Conservation (phyloP, 371 early-diverging fungal genomes). For the Entomophthora muscae region DNA sequence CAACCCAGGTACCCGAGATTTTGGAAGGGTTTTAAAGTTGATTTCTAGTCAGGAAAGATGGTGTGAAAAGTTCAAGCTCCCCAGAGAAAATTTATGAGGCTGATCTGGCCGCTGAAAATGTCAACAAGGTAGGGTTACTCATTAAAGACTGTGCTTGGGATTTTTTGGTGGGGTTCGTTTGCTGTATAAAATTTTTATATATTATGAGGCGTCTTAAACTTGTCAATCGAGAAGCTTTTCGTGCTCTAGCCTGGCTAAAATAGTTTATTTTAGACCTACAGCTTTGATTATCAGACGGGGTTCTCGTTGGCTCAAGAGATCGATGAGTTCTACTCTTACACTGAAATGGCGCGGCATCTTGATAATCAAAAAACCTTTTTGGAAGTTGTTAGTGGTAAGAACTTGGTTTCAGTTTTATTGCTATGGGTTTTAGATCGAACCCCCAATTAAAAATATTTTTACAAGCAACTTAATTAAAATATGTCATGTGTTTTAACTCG, state of each 20-base stretch:
- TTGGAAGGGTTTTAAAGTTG: background rate
- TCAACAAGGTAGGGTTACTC: background rate
- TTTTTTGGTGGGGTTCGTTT: background rate
- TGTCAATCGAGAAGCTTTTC: background rate
- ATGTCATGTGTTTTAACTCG: too few species aligned
- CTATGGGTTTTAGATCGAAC: too few species aligned
- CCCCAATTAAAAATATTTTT: too few species aligned
- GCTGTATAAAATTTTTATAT: background rate
- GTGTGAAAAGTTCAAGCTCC: background rate
- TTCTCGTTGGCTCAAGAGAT: slow-evolving; percentile 2
- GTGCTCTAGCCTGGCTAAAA: background rate
- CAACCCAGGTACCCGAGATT: background rate
- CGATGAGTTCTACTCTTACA: slow-evolving; percentile 6
- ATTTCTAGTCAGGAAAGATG: background rate
- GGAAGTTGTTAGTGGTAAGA: background rate
- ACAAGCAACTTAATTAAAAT: too few species aligned
- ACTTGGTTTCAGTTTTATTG: background rate
- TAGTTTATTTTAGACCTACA: background rate
- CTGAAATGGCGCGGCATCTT: background rate
- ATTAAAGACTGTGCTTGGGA: background rate
- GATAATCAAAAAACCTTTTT: background rate
- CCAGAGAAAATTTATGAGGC: background rate
- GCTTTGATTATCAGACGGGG: background rate
- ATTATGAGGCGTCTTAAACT: background rate
- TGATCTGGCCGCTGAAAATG: background rate